Percentiles rank a stretch among this genome's conserved stretches.
phyloP scores from a whole-genome alignment of 2,329 filamentous ascomycete genomes.

The Dactylellina parvicollis region DNA sequence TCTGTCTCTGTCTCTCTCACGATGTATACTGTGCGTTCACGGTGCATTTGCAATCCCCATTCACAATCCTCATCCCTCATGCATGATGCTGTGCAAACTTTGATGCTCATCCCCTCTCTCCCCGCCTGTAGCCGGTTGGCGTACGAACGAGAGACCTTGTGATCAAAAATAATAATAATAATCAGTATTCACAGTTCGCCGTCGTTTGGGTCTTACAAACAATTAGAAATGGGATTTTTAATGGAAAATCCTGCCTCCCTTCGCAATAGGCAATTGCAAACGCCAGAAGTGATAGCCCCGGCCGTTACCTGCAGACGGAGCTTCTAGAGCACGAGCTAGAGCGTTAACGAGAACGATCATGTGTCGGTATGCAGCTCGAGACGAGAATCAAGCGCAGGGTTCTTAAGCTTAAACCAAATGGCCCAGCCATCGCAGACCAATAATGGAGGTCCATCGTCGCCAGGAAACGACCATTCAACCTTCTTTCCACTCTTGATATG shows the following conservation, averaged over 20 bases:
- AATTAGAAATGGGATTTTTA: slow-evolving; percentile 43
- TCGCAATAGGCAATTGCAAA: slow-evolving; percentile 54
- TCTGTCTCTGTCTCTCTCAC: not conserved
- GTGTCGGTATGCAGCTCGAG: slow-evolving; percentile 52
- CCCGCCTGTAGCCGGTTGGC: slow-evolving; percentile 20
- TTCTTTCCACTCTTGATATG: slow-evolving; percentile 4
- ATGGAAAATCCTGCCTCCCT: slow-evolving; percentile 16
- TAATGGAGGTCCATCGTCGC: not conserved
- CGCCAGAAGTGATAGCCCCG: slow-evolving; percentile 43
- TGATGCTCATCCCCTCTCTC: not conserved
- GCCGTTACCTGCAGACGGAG: slow-evolving; percentile 19
- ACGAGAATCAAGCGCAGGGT: slow-evolving; percentile 39
- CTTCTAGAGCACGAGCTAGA: slow-evolving; percentile 28
- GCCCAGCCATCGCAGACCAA: not conserved
- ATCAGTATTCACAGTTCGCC: slow-evolving; percentile 14
- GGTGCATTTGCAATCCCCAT: not conserved
- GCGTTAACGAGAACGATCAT: slow-evolving; percentile 27
- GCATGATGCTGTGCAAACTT: not conserved
- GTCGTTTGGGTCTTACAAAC: slow-evolving; percentile 3
- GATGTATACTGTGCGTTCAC: not conserved
- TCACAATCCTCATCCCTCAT: not conserved
- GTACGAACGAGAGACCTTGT: slow-evolving; percentile 29
- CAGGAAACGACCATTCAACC: not conserved
- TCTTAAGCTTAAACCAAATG: slow-evolving; percentile 39
- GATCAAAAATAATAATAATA: slow-evolving; percentile 12